Conservation (phyloP, 768 basidiomycete genomes). For the Collybia sp. region DNA sequence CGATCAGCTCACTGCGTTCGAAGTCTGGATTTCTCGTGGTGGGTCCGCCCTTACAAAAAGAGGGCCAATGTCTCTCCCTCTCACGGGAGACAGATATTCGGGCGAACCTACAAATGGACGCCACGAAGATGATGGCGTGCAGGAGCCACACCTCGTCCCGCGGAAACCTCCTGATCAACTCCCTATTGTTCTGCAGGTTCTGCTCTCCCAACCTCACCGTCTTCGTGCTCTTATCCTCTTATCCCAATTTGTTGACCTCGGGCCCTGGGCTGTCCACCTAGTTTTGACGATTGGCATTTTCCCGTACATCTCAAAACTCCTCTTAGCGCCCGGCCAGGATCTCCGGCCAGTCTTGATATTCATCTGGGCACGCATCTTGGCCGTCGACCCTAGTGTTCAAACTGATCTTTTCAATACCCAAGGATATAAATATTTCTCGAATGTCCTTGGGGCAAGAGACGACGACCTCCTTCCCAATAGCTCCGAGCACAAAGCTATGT, state of each 20-base stretch:
- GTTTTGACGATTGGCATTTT: constrained; percentile 97
- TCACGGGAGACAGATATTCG: constrained; percentile 29
- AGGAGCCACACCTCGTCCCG: constrained; percentile 57
- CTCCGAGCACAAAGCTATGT: constrained; percentile 97
- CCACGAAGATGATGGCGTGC: constrained; percentile 12
- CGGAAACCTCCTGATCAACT: constrained; percentile 95
- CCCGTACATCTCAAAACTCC: constrained; percentile 94
- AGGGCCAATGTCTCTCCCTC: constrained; percentile 71
- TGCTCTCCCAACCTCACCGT: constrained; percentile 94
- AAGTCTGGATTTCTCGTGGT: constrained; percentile 96
- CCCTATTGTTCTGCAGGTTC: constrained; percentile 95
- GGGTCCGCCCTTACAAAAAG: constrained; percentile 78
- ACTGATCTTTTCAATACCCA: constrained; percentile 80
- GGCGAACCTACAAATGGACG: constrained; percentile 6
- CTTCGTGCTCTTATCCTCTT: constrained; percentile 92
- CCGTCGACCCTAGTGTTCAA: constrained; percentile 93
- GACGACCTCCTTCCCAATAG: constrained; percentile 83
- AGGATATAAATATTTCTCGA: constrained; percentile 84
- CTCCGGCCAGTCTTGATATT: constrained; percentile 97
- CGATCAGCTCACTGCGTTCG: constrained; percentile 94
- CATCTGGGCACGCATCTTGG: constrained; percentile 97
- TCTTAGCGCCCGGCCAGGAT: constrained; percentile 92
- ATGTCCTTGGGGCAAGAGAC: constrained; percentile 65
- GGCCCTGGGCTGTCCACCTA: constrained; percentile 97
- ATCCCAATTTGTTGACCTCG: constrained; percentile 96